Evolutionary conservation across 176 grass and related monocot genomes (phyloP), one percentile per base, ranked within the genome.

Genomic region (Aegilops umbellulata): DNA sequence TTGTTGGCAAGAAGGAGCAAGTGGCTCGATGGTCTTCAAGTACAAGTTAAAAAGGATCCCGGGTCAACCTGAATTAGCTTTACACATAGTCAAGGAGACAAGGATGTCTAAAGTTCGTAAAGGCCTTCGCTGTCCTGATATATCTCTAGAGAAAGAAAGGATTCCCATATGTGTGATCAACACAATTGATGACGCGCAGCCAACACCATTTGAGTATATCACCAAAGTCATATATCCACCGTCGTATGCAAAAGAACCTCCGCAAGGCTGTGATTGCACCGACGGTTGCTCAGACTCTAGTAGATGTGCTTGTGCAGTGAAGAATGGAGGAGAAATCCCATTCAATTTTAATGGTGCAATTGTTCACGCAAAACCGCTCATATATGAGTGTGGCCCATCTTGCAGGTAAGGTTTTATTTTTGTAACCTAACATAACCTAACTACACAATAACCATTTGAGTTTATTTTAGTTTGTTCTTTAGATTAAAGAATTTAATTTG

Each of bases 331-430:
- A 51, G 94, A 96, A 78, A 94, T 96, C 25, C 89, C 87, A 8
- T 96, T 90, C 61, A 94, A 91, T 82, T 91, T 87, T 39, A 85
- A 84, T 88, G 94, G 94, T 74, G 92, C 89, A 23, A 94, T 96
- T 34, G 89, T 96, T 26, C 67, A 92, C 26, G 91, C 91, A 64
- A 96, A 88, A 29, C 68, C 79, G 32, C 89, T 96, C 57, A 71
- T 96, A 53, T 96, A 86, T 58, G 94, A 96, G 82, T 96, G 94
- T 58, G 89, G 94, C 12, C 91, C 94, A 44, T 91, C 85, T 25
- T 93, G 91, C 60, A 90, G 83, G 69, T 93, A 71, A 32, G 77
- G 57, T 78, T 5, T 90, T 76, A 31, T 53, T 30, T 76, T 30
- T 31, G 27, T 22, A 57, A 76, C 4, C 69, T 93, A 69, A 82